A percentile compares a stretch with the other conserved stretches of the same genome.
These are phyloP conservation scores for Tremella fuciformis DNA, from an alignment of 768 basidiomycete species.

Conservation along the genomic window DNA sequence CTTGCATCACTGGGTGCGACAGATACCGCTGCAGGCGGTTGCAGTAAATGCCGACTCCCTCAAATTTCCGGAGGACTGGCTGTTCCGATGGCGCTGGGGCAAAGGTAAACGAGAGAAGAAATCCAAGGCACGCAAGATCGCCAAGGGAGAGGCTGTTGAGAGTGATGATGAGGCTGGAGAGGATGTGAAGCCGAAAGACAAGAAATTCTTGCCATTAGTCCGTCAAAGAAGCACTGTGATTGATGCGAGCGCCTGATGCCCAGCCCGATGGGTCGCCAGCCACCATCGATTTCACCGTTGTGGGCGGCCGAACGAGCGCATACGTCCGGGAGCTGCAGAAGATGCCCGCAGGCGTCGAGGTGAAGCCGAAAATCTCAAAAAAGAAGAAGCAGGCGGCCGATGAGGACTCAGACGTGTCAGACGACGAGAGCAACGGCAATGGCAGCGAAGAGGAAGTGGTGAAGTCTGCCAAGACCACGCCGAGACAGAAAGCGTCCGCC, in stretches of 20 bases:
- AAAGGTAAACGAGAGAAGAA: constrained; percentile 41
- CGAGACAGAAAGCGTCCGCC: constrained; percentile 21
- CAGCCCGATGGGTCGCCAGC: constrained; percentile 70
- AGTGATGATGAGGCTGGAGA: constrained; percentile 23
- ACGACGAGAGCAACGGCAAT: constrained; percentile 4
- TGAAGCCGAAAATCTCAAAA: constrained; percentile 43
- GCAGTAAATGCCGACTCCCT: constrained; percentile 67
- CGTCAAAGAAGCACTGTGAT: constrained; percentile 2
- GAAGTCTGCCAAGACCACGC: constrained; percentile 12
- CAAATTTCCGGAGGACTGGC: constrained; percentile 61
- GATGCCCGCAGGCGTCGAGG: constrained; percentile 48
- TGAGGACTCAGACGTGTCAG: constrained; percentile 1
- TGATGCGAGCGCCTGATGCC: neutral
- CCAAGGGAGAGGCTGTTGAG: constrained; percentile 16
- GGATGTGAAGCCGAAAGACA: constrained; percentile 33
- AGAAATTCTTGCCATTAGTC: constrained; percentile 36
- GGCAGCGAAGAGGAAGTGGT: constrained; percentile 1
- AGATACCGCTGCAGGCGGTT: constrained; percentile 64
- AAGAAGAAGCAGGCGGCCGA: constrained; percentile 25
- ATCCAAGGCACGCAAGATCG: constrained; percentile 12
- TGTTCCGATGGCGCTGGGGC: constrained; percentile 50
- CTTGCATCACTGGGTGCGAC: constrained; percentile 59
- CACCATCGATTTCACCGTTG: constrained; percentile 69
- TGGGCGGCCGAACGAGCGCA: constrained; percentile 75
- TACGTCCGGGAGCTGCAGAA: constrained; percentile 65